Base-by-base conservation (phyloP, 257 asterid genomes). In the Parsonsia alboflavescens region DNA sequence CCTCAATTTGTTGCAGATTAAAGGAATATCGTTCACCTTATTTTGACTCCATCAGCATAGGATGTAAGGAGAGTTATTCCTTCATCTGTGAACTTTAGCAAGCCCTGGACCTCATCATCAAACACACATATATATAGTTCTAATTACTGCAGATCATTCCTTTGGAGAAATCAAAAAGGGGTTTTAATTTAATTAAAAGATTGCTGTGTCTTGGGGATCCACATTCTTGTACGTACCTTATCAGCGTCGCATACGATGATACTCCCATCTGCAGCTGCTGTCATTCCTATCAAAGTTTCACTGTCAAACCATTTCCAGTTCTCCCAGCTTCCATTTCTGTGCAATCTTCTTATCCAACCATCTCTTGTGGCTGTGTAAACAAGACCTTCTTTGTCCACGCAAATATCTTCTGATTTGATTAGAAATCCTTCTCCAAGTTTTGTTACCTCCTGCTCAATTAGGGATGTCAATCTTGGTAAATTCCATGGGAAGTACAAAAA, bases 381-480 rank as follows among this genome's bases (percentile, higher is more conserved):
- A 49, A 81, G 61, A 42, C 92, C 95, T 6, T 0, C 65, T 79
- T 73, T 62, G 74, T 90, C 91, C 24, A 92, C 49, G 16, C 87
- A 80, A 0, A 90, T 71, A 71, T 83, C 93, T 72, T 92, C 95
- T 26, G 97, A 90, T 56, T 83, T 77, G 68, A 78, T 59, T 33
- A 90, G n/a, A 8, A 76, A 7, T 30, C 96, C 93, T 84, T 90
- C 89, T 80, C 96, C 93, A 39, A 91, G 82, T 76, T 88, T 87
- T 15, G 48, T 83, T 67, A 84, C 93, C 70, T 82, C 84, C 97
- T 89, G 68, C 22, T 36, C 59, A 15, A n/a, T 17, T 7, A 48
- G 52, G 28, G 57, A 28, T 6, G 21, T 8, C 44, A 56, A 12
- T 0, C 22, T 42, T 24, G 26, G 0, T 10, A 22, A 7, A 26